These are phyloP conservation scores for Arabidopsis suecica DNA, from an alignment of 345 rosid genomes.

Conservation along the genomic window DNA sequence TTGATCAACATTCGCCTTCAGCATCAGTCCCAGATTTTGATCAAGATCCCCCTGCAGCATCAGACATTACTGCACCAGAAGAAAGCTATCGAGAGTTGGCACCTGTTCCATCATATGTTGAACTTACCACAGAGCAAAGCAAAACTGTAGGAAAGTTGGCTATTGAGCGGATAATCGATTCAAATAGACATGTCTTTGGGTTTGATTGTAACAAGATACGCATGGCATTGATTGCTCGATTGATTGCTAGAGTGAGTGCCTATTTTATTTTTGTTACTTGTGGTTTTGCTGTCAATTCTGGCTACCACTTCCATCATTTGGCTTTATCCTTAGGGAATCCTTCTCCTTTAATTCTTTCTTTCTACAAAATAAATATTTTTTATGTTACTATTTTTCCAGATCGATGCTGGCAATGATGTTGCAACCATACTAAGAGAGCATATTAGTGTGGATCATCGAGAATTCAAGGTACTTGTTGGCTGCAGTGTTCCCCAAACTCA, in stretches of 20 bases:
- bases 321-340: conserved; percentile 15
- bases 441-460: conserved; percentile 69
- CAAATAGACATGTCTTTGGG: conserved; percentile 63
- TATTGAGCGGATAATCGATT: conserved; percentile 73
- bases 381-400: conserved; percentile 54
- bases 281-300: conserved; percentile 22
- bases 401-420: conserved; percentile 74
- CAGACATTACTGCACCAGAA: conserved; percentile 56
- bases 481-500: conserved; percentile 28
- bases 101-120: conserved; percentile 70
- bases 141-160: conserved; percentile 61
- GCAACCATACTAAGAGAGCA: conserved; percentile 68
- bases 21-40: conserved; percentile 58
- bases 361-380: conserved; percentile 11
- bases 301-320: conserved; percentile 26
- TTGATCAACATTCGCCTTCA: conserved; percentile 58
- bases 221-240: conserved; percentile 80
- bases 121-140: conserved; percentile 67
- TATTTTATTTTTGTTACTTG: conserved; percentile 31
- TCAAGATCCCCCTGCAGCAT: conserved; percentile 51
- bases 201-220: conserved; percentile 57
- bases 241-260: conserved; percentile 76
- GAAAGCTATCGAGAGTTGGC: conserved; percentile 73
- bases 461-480: conserved; percentile 66
- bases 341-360: conserved; percentile 7